Percentiles rank a stretch among this genome's conserved stretches.
Conservation (phyloP, 495 filamentous ascomycete genomes). For the Aspergillus olivimuriae region DNA sequence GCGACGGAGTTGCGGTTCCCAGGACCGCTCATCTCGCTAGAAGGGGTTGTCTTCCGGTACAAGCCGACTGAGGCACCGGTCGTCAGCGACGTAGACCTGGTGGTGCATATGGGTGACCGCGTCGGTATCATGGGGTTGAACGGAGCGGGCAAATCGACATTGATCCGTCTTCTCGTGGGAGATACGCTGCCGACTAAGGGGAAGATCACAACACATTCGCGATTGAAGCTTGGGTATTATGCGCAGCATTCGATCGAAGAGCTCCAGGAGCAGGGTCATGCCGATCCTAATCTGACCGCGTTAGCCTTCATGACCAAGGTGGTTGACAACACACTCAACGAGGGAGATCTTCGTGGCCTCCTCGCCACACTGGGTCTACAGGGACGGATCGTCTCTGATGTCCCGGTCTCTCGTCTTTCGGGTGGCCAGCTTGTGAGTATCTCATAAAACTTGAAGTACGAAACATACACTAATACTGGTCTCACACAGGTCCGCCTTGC, state of each 20-base stretch:
- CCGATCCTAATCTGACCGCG: conserved; percentile 50
- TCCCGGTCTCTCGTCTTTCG: conserved; percentile 61
- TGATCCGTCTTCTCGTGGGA: conserved; percentile 52
- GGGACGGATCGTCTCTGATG: conserved; percentile 59
- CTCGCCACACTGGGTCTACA: conserved; percentile 59
- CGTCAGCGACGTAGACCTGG: conserved; percentile 55
- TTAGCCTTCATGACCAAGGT: conserved; percentile 50
- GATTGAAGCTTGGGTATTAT: conserved; percentile 64
- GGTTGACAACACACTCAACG: conserved; percentile 41
- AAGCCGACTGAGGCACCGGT: conserved; percentile 26
- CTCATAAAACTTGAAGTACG: not conserved
- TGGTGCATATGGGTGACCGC: conserved; percentile 61
- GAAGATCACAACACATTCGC: conserved; percentile 54
- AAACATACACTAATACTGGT: not conserved
- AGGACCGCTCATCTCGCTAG: conserved; percentile 61
- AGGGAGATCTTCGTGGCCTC: conserved; percentile 56
- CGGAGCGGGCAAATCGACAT: conserved; percentile 67
- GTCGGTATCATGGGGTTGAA: conserved; percentile 70
- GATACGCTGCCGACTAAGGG: conserved; percentile 40
- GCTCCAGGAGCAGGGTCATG: conserved; percentile 44
- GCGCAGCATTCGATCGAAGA: conserved; percentile 70
- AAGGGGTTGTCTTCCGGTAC: conserved; percentile 59
- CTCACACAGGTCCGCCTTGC: conserved; percentile 58
- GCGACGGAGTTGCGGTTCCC: conserved; percentile 67
- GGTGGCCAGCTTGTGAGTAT: conserved; percentile 60